These are phyloP conservation scores for Erodium maritimum DNA, from an alignment of 345 rosid species.

Conservation along the genomic window DNA sequence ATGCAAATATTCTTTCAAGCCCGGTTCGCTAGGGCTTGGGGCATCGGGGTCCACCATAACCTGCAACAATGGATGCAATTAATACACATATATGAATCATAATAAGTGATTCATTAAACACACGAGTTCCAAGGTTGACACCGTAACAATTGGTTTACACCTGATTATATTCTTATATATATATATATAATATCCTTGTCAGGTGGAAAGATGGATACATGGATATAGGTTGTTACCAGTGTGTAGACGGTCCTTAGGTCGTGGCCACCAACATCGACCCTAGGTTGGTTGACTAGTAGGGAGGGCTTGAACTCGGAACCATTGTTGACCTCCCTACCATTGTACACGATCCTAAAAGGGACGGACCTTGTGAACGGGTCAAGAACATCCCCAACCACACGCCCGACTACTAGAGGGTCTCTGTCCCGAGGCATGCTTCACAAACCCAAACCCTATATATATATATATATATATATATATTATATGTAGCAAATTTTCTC, in stretches of 20 bases:
- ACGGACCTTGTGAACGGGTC: slow-evolving; percentile 43
- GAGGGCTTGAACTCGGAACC: slow-evolving; percentile 57
- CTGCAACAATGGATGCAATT: slow-evolving; percentile 11
- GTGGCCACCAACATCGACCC: slow-evolving; percentile 50
- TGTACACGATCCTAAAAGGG: slow-evolving; percentile 26
- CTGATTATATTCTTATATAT: too few relatives aligned
- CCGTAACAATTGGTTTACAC: too few relatives aligned
- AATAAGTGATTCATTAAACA: too few relatives aligned
- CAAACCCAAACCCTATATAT: too few relatives aligned
- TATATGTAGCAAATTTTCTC: too few relatives aligned
- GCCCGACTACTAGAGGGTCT: slow-evolving; percentile 48
- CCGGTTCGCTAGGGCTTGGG: slow-evolving; percentile 62
- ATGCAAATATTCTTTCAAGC: slow-evolving; percentile 48
- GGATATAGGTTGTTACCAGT: slow-evolving; percentile 21
- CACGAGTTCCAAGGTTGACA: too few relatives aligned
- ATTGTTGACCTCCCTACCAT: slow-evolving; percentile 28
- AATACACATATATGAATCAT: background rate
- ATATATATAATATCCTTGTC: too few relatives aligned
- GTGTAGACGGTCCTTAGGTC: slow-evolving; percentile 62
- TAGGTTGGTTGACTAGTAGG: slow-evolving; percentile 35
- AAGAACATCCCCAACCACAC: slow-evolving; percentile 59
- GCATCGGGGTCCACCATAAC: slow-evolving; percentile 75
- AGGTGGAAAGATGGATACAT: background rate
- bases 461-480: too few relatives aligned
- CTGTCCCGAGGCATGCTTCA: slow-evolving; percentile 40